phyloP scores from a whole-genome alignment of 306 rosid species.

The Lithocarpus polystachyus region DNA sequence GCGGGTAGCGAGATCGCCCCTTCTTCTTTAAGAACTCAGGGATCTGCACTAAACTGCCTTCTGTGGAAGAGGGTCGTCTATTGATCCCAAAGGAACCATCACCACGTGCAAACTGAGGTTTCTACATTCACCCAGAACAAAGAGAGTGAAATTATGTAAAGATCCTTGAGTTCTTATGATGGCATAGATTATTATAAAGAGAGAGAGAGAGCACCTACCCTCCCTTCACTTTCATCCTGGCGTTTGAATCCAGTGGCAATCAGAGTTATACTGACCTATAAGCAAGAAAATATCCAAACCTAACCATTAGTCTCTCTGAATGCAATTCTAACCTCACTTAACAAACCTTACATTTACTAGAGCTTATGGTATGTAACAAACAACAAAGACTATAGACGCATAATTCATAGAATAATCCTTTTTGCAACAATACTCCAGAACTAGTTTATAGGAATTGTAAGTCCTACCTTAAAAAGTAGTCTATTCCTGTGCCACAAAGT shows the following conservation, averaged over 20 bases:
- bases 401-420: too few relatives aligned
- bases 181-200: background rate
- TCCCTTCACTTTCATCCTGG: slow-evolving; percentile 83
- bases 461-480: too few relatives aligned
- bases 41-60: slow-evolving; percentile 73
- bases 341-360: too few relatives aligned
- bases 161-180: too few relatives aligned
- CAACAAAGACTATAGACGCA: too few relatives aligned
- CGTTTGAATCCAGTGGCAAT: slow-evolving; percentile 99
- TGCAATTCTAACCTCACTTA: too few relatives aligned
- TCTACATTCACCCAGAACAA: slow-evolving; percentile 42
- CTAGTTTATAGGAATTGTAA: too few relatives aligned
- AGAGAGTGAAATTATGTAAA: background rate
- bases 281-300: background rate
- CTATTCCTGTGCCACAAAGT: too few relatives aligned
- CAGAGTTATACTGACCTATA: slow-evolving; percentile 88
- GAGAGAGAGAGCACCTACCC: slow-evolving; percentile 55
- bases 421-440: too few relatives aligned
- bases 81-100: slow-evolving; percentile 47
- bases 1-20: slow-evolving; percentile 81
- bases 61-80: slow-evolving; percentile 51
- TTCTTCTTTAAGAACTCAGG: slow-evolving; percentile 94
- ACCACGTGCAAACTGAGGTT: slow-evolving; percentile 48
- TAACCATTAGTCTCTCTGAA: too few relatives aligned
- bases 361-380: too few relatives aligned